A percentile compares a stretch with the other conserved stretches of the same genome.
Conservation (phyloP, 495 filamentous ascomycete species). For the Aspergillus incahuasiensis region DNA sequence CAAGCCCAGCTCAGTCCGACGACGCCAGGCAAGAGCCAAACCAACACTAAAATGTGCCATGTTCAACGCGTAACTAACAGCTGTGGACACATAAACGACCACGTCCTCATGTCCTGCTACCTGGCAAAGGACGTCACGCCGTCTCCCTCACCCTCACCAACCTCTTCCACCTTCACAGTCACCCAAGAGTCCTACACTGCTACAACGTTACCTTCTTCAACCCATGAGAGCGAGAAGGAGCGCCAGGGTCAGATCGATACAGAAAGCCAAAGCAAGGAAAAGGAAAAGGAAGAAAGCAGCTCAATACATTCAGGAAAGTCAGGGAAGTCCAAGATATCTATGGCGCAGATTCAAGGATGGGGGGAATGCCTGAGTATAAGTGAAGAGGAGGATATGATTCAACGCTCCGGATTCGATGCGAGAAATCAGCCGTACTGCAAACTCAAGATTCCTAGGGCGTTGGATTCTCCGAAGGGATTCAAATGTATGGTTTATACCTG, state of each 20-base stretch:
- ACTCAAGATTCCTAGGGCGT: neutral
- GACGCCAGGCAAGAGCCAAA: neutral
- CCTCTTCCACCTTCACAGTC: neutral
- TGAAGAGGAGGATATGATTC: neutral
- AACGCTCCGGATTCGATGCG: conserved; percentile 13
- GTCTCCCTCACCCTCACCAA: neutral
- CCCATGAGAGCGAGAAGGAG: neutral
- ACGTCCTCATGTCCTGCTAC: conserved; percentile 17
- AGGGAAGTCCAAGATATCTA: neutral
- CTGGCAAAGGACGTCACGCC: conserved; percentile 8
- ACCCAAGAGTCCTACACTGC: neutral
- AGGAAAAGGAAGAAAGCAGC: neutral
- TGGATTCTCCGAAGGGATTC: conserved; percentile 11
- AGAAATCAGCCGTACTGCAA: conserved; percentile 19
- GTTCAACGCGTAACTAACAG: conserved; percentile 20
- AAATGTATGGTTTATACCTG: conserved; percentile 21
- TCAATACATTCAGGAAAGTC: neutral
- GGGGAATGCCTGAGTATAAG: neutral
- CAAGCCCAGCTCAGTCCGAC: neutral
- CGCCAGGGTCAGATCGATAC: neutral
- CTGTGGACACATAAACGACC: conserved; percentile 23
- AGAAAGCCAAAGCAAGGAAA: neutral
- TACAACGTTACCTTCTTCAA: neutral
- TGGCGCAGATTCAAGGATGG: no score
- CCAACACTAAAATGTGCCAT: conserved; percentile 17